Base-by-base conservation (phyloP, 148 eudicot genomes). In the Spergularia bocconei region DNA sequence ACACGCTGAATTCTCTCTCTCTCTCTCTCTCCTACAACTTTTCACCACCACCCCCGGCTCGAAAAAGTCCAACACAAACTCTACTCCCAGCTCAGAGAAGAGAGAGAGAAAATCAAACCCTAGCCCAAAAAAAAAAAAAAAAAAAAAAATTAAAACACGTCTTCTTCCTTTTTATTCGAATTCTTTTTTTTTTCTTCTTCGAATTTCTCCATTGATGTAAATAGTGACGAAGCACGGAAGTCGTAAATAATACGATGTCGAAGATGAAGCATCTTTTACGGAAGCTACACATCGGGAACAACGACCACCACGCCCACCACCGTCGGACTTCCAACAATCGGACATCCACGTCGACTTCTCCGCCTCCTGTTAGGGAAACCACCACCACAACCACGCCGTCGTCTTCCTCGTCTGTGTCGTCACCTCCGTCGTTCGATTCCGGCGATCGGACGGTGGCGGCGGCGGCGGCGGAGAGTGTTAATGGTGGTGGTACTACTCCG, bases 181-280 rank as follows among this genome's bases (percentile, higher is more conserved):
- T 54, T 16, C 29, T 44, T 7, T 54, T 14, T 54, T 17, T 29
- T 36, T 57, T 48, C 66, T 59, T 67, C 20, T 7, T 19, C 5
- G 3, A 44, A 15, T 36, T n/a, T 44, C 77, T 33, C 39, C 72
- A 55, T 75, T 57, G 65, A 80, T 75, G 79, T 65, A 25, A 33
- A 77, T 54, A 55, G 9, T 33, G 15, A 50, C 65, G 44, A 67
- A 52, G 44, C 25, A 48, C 6, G 44, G 25, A 60, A 63, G 29
- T 4, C 41, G 20, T 0, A 51, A 36, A 41, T 2, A 69, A 10
- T 71, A 62, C 82, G 69, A 93, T 93, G 98, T 91, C 96, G 59
- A 93, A 89, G 83, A 89, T 91, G 96, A 91, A 93, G 73, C 94
- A 91, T 72, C 88, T 93, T 1, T 80, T 93, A 21, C 89, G 97